These are phyloP conservation scores for Euphorbia tirucalli DNA, from an alignment of 345 rosid genomes.

Conservation along the genomic window DNA sequence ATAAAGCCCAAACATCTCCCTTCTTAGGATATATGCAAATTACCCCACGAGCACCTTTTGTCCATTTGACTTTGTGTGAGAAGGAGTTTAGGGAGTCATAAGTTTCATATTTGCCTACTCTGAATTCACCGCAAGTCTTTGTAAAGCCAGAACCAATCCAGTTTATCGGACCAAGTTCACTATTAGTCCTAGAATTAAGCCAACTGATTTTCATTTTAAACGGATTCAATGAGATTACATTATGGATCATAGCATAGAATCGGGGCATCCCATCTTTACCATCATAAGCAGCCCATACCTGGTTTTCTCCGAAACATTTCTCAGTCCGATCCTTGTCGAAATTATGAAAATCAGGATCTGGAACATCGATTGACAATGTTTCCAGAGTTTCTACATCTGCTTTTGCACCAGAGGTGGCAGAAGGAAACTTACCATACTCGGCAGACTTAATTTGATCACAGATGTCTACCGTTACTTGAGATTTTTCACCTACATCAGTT, in stretches of 20 bases:
- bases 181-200: slow-evolving; percentile 25
- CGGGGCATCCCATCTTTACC: slow-evolving; percentile 29
- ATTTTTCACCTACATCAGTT: slow-evolving; percentile 21
- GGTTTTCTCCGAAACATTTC: slow-evolving; percentile 20
- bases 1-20: slow-evolving; percentile 32
- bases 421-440: slow-evolving; percentile 18
- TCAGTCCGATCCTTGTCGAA: slow-evolving; percentile 25
- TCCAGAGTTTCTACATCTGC: slow-evolving; percentile 33
- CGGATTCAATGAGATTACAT: slow-evolving; percentile 17
- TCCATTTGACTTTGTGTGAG: slow-evolving; percentile 28
- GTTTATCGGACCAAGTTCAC: slow-evolving; percentile 17
- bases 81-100: slow-evolving; percentile 19
- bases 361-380: slow-evolving; percentile 21
- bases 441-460: slow-evolving; percentile 14
- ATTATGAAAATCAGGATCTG: slow-evolving; percentile 29
- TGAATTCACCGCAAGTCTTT: slow-evolving; percentile 25
- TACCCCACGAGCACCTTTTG: slow-evolving; percentile 18
- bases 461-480: slow-evolving; percentile 18
- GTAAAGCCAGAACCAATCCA: slow-evolving; percentile 29
- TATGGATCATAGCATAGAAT: slow-evolving; percentile 21
- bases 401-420: slow-evolving; percentile 20
- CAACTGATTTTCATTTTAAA: slow-evolving; percentile 25
- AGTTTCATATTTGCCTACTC: slow-evolving; percentile 18
- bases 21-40: slow-evolving; percentile 21
- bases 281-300: slow-evolving; percentile 31